phyloP scores from a whole-genome alignment of 83 land plant genomes.

The Thuja plicata region DNA sequence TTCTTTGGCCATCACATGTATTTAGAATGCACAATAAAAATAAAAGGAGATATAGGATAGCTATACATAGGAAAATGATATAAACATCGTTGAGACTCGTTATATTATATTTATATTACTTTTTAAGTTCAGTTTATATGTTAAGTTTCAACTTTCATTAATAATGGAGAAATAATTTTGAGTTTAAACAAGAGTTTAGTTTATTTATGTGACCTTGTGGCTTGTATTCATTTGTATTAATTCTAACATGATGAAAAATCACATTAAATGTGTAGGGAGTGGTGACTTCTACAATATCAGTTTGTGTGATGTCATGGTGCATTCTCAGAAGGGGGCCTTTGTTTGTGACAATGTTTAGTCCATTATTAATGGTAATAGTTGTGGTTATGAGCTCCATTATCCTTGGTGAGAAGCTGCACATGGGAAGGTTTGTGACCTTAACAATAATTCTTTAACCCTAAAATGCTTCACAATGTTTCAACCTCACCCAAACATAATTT shows the following conservation, averaged over 20 bases:
- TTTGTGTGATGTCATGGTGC: slow-evolving; percentile 39
- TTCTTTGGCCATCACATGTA: too few species aligned
- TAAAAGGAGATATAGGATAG: too few species aligned
- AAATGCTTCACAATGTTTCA: neutral
- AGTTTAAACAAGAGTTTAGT: too few species aligned
- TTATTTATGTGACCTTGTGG: too few species aligned
- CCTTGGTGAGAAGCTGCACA: slow-evolving; percentile 31
- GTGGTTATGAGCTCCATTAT: slow-evolving; percentile 31
- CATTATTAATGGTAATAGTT: slow-evolving; percentile 40
- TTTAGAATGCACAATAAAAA: too few species aligned
- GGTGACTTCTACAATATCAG: slow-evolving; percentile 26
- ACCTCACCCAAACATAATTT: neutral
- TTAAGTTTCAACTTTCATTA: too few species aligned
- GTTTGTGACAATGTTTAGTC: slow-evolving; percentile 45
- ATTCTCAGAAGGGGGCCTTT: slow-evolving; percentile 41
- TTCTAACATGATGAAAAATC: neutral
- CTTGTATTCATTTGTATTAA: too few species aligned
- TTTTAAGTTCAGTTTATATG: too few species aligned
- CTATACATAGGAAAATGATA: too few species aligned
- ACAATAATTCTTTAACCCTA: neutral
- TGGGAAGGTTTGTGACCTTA: slow-evolving; percentile 30
- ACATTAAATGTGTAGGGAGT: slow-evolving; percentile 33
- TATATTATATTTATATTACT: too few species aligned
- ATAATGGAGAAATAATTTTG: too few species aligned
- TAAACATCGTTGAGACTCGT: too few species aligned